phyloP scores from a whole-genome alignment of 2,329 filamentous ascomycete species.

The Cercospora sojina region DNA sequence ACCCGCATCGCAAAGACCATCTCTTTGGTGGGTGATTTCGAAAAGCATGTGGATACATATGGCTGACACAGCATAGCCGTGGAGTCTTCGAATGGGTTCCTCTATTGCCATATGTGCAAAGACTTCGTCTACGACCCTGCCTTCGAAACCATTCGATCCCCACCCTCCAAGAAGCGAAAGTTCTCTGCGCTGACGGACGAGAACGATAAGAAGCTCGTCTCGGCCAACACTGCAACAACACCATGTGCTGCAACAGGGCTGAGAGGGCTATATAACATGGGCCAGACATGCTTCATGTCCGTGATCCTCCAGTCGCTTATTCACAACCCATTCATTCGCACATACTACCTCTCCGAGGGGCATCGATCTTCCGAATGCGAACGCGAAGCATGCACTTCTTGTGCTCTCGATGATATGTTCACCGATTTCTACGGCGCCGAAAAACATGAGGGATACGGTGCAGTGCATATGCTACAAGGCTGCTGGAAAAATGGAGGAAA shows the following conservation, averaged over 20 bases:
- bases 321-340: slow-evolving; percentile 87
- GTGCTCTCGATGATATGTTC: slow-evolving; percentile 62
- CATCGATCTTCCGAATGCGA: slow-evolving; percentile 76
- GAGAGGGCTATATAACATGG: slow-evolving; percentile 92
- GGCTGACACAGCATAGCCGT: slow-evolving; percentile 56
- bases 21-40: slow-evolving; percentile 61
- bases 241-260: slow-evolving; percentile 85
- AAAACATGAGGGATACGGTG: slow-evolving; percentile 84
- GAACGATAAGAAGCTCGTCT: slow-evolving; percentile 68
- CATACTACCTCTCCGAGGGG: slow-evolving; percentile 88
- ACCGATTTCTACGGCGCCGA: slow-evolving; percentile 66
- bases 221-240: slow-evolving; percentile 72
- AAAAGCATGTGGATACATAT: not conserved
- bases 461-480: slow-evolving; percentile 81
- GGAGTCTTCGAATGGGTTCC: slow-evolving; percentile 70
- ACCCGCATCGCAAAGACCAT: slow-evolving; percentile 71
- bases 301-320: slow-evolving; percentile 91
- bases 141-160: slow-evolving; percentile 70
- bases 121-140: slow-evolving; percentile 82
- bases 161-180: slow-evolving; percentile 66
- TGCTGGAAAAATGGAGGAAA: slow-evolving; percentile 77
- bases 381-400: slow-evolving; percentile 57
- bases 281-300: slow-evolving; percentile 98
- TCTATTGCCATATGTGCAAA: slow-evolving; percentile 79
- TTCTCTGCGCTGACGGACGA: slow-evolving; percentile 45